Evolutionary conservation across 495 filamentous ascomycete species (phyloP).

Genomic region (Xylaria flabelliformis): DNA sequence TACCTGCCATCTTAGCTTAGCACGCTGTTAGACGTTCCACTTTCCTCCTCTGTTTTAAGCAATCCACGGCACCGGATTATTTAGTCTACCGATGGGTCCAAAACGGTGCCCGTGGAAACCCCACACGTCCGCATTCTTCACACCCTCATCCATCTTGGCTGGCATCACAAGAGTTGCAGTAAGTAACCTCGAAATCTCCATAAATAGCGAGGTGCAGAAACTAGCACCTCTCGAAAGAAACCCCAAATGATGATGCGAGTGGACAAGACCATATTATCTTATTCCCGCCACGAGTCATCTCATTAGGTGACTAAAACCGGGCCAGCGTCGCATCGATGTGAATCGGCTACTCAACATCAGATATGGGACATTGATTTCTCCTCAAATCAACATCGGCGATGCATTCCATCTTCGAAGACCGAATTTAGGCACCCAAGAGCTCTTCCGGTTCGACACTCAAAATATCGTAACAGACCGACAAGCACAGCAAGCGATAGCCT

Average conservation of each 20-base stretch:
- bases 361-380: background rate
- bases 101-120: background rate
- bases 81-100: background rate
- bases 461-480: background rate
- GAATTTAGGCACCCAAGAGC: background rate
- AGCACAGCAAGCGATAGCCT: background rate
- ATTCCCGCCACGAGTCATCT: background rate
- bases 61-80: conserved; percentile 11
- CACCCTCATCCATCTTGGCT: conserved; percentile 1
- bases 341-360: background rate
- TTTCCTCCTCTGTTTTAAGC: background rate
- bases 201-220: conserved; percentile 8
- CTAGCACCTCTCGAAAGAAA: background rate
- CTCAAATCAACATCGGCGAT: background rate
- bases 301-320: conserved; percentile 8
- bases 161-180: background rate
- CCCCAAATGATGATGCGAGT: background rate
- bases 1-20: conserved; percentile 2
- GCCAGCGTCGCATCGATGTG: background rate
- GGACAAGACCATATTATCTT: background rate
- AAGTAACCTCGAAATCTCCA: conserved; percentile 7
- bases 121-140: background rate
- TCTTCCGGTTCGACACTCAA: background rate
- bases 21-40: too few species aligned
- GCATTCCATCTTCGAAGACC: background rate